Evolutionary conservation across 192 early-diverging fungal species (phyloP).

Genomic region (Linderina pennispora): DNA sequence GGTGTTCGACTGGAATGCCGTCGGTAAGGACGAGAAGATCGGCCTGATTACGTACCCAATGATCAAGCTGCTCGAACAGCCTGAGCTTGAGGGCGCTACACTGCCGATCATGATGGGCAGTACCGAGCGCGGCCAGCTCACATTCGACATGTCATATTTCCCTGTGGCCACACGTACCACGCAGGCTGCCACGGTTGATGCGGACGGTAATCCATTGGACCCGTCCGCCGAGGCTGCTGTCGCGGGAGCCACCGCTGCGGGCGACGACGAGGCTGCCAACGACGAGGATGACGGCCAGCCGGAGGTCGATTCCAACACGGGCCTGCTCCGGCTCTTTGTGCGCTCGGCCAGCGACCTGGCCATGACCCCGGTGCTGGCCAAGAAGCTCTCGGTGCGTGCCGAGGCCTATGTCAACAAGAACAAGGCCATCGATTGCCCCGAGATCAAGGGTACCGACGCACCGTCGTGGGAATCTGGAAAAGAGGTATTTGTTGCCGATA

Average conservation of each 20-base stretch:
- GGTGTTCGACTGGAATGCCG: constrained; percentile 74
- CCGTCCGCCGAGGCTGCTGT: constrained; percentile 26
- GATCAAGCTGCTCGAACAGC: constrained; percentile 45
- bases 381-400: constrained; percentile 50
- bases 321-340: constrained; percentile 62
- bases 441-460: constrained; percentile 65
- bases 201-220: constrained; percentile 33
- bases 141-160: constrained; percentile 43
- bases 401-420: constrained; percentile 53
- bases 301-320: constrained; percentile 55
- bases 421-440: constrained; percentile 51
- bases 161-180: constrained; percentile 35
- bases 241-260: neutral
- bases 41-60: constrained; percentile 44
- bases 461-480: constrained; percentile 74
- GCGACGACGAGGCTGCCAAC: constrained; percentile 26
- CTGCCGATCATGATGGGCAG: constrained; percentile 44
- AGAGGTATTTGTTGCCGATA: constrained; percentile 69
- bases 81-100: constrained; percentile 40
- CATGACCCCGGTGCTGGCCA: constrained; percentile 26
- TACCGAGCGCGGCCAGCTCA: constrained; percentile 37
- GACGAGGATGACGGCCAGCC: constrained; percentile 45
- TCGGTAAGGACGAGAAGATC: constrained; percentile 63
- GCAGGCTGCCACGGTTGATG: constrained; percentile 31
- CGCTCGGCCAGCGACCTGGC: constrained; percentile 64